Percentiles rank a stretch among this genome's conserved stretches.
Conservation (phyloP, 208 protist genomes). For the Crithidia thermophila region DNA sequence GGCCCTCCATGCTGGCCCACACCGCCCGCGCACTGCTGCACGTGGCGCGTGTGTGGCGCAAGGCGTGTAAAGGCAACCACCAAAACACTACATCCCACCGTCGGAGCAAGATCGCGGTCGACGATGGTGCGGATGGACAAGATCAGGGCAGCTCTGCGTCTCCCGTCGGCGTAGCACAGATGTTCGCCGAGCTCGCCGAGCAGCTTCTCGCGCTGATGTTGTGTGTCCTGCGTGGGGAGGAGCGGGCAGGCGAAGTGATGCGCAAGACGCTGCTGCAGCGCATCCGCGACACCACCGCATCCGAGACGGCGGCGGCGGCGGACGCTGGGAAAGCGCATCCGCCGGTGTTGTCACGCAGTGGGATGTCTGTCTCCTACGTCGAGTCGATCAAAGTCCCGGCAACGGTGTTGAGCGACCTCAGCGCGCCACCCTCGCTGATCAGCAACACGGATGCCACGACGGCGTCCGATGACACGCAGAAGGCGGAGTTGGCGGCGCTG, state of each 20-base stretch:
- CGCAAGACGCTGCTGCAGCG: slow-evolving; percentile 20
- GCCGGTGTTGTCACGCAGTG: slow-evolving; percentile 24
- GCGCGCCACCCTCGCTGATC: not conserved
- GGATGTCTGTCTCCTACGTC: slow-evolving; percentile 27
- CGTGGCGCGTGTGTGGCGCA: slow-evolving; percentile 12
- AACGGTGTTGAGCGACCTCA: slow-evolving; percentile 19
- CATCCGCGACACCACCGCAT: no score
- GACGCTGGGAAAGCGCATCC: not conserved
- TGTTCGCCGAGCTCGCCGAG: not conserved
- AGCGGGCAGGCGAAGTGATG: slow-evolving; percentile 21
- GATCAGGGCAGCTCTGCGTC: not conserved
- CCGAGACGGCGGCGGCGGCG: not conserved
- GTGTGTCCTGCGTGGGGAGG: slow-evolving; percentile 30
- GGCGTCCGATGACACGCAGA: not conserved
- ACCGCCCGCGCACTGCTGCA: slow-evolving; percentile 6
- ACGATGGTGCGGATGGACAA: no score
- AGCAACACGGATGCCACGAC: not conserved
- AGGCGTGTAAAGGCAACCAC: not conserved
- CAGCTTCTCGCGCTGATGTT: slow-evolving; percentile 25
- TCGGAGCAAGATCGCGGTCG: not conserved
- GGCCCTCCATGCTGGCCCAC: slow-evolving; percentile 57
- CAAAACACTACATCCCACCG: not conserved
- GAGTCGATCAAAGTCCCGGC: slow-evolving; percentile 29
- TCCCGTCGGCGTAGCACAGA: not conserved
- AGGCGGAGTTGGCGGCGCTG: not conserved